phyloP scores from a whole-genome alignment of 768 basidiomycete species.

The Nidularia pulvinata region DNA sequence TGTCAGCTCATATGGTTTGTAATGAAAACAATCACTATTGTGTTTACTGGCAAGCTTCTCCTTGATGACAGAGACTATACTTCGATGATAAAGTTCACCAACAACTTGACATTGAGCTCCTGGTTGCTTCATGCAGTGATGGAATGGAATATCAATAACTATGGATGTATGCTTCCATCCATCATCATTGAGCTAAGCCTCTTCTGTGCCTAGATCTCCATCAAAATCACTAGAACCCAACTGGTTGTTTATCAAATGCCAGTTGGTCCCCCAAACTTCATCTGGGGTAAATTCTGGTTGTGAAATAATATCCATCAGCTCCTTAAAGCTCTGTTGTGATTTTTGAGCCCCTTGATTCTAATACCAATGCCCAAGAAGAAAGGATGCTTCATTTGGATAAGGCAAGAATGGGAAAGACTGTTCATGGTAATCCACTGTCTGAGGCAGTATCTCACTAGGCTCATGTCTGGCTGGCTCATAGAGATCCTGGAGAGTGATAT shows the following conservation, averaged over 20 bases:
- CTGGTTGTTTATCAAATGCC: not conserved
- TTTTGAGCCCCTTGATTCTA: not conserved
- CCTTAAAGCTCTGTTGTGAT: not conserved
- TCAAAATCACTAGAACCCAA: not conserved
- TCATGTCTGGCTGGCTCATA: no score
- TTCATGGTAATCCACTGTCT: no score
- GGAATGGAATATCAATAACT: not conserved
- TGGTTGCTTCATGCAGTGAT: no score
- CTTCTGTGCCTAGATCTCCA: not conserved
- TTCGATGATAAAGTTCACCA: slow-evolving; percentile 7
- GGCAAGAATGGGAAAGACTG: no score
- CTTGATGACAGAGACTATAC: slow-evolving; percentile 7
- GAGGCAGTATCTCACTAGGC: no score
- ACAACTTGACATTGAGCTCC: slow-evolving; percentile 1
- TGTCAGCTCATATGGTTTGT: no score
- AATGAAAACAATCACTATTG: slow-evolving; percentile 6
- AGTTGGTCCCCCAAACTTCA: not conserved
- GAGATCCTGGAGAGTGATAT: no score
- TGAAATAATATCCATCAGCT: not conserved
- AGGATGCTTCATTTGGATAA: slow-evolving; percentile 1
- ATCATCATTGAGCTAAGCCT: no score
- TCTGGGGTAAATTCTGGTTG: not conserved
- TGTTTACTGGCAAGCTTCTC: slow-evolving; percentile 8
- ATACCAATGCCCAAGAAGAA: slow-evolving; percentile 1
- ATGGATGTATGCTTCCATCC: not conserved